Base-by-base conservation (phyloP, 1,284 basidiomycete genomes). In the Malassezia globosa region DNA sequence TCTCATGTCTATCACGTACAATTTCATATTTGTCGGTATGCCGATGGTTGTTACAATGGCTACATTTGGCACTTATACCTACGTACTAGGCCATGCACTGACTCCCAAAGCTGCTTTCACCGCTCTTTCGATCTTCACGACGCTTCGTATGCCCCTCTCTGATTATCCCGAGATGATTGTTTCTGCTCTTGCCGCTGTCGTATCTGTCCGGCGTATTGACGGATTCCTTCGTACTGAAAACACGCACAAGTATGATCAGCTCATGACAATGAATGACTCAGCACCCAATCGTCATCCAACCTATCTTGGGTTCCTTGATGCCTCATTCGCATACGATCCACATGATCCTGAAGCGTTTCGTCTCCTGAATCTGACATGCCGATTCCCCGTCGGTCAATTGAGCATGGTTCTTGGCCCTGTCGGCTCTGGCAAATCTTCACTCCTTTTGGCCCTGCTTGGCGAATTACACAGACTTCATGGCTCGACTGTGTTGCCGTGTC, bases 41-140 rank as follows among this genome's bases (percentile, higher is more conserved):
- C 71, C 81, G 5, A 48, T 80, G 16, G 49, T 75, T 23, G 80
- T 78, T 7, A 84, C 84, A 79, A 60, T 80, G 18, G 74, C 76
- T 14, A 82, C 82, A 0, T 84, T 80, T 63, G 75, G 77, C 6
- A 76, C 79, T 24, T 82, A 78, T 59, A 77, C 76, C 1, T 45
- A 73, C 0, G 63, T 77, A 1, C 65, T 76, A 59, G 72, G 74
- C 53, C 55, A 68, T 45, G 60, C 72, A 26, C 62, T 78, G 7
- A 74, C 74, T 1, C 75, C 73, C 18, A 65, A 73, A 42, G 67
- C 64, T 3, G 74, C 73, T 14, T 74, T 75, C 52, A 75, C 77
- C 6, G 73, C 76, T 1, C 62, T 78, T 22, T 72, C 75, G 3
- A 67, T 78, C 25, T 77, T 78, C 67, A 48, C 40, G 13, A n/a